Evolutionary conservation across 495 filamentous ascomycete species (phyloP).

Genomic region (Pyrenula aspistea): DNA sequence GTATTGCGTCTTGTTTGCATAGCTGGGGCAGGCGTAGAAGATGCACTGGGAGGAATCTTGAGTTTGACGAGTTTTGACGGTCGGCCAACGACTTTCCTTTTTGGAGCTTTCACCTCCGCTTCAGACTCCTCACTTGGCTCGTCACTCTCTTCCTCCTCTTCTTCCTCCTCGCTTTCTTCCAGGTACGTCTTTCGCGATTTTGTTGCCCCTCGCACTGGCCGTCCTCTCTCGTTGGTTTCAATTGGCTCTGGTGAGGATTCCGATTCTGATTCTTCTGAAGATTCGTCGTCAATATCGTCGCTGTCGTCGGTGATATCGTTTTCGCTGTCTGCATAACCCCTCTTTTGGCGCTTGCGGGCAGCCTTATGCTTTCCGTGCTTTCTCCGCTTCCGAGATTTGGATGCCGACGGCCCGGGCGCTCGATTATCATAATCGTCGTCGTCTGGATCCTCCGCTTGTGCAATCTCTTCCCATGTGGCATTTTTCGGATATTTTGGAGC

Average conservation of each 20-base stretch:
- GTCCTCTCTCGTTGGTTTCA: slow-evolving; percentile 19
- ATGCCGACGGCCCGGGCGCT: slow-evolving; percentile 20
- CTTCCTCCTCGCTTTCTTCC: slow-evolving; percentile 11
- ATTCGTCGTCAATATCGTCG: slow-evolving; percentile 53
- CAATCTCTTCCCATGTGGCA: slow-evolving; percentile 42
- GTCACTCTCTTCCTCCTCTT: slow-evolving; percentile 9
- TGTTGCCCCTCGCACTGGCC: background rate
- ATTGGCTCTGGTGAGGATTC: slow-evolving; percentile 43
- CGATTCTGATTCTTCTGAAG: slow-evolving; percentile 42
- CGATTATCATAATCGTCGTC: slow-evolving; percentile 62
- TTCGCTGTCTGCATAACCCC: slow-evolving; percentile 46
- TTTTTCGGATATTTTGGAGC: background rate
- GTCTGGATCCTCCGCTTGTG: slow-evolving; percentile 72
- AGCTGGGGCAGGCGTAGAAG: slow-evolving; percentile 6
- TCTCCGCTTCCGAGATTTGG: slow-evolving; percentile 31
- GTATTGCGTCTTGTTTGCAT: slow-evolving; percentile 17
- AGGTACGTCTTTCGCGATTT: background rate
- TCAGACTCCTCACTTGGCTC: slow-evolving; percentile 7
- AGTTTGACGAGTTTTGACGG: slow-evolving; percentile 17
- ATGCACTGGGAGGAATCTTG: slow-evolving; percentile 17
- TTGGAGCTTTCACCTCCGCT: slow-evolving; percentile 24
- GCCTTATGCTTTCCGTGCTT: slow-evolving; percentile 24
- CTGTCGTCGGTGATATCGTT: slow-evolving; percentile 55
- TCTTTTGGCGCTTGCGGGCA: slow-evolving; percentile 34
- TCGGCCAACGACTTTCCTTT: slow-evolving; percentile 16